These are phyloP conservation scores for Xylaria telfairii DNA, from an alignment of 495 filamentous ascomycete genomes.

Conservation along the genomic window DNA sequence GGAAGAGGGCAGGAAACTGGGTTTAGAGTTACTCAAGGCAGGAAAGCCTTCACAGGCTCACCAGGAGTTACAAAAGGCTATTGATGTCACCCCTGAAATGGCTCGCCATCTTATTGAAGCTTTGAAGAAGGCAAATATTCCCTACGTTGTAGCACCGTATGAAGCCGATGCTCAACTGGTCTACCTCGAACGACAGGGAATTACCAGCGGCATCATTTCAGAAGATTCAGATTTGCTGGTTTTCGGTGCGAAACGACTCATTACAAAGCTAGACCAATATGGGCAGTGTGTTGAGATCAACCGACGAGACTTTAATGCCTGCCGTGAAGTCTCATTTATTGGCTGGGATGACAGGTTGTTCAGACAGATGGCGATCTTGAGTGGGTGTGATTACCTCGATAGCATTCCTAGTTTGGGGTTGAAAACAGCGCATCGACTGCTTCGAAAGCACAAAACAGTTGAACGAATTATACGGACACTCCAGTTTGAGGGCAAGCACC, in stretches of 20 bases:
- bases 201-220: constrained; percentile 86
- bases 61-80: constrained; percentile 88
- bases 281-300: constrained; percentile 93
- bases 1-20: constrained; percentile 73
- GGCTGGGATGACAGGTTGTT: constrained; percentile 95
- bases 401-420: constrained; percentile 85
- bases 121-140: constrained; percentile 76
- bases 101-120: constrained; percentile 90
- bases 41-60: constrained; percentile 83
- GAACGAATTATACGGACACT: constrained; percentile 82
- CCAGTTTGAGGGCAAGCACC: constrained; percentile 84
- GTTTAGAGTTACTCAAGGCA: constrained; percentile 79
- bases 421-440: constrained; percentile 88
- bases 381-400: constrained; percentile 95
- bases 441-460: constrained; percentile 86
- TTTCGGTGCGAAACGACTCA: constrained; percentile 85
- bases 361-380: constrained; percentile 92
- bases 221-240: constrained; percentile 97
- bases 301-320: constrained; percentile 83
- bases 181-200: constrained; percentile 84
- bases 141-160: constrained; percentile 94
- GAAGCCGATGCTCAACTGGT: constrained; percentile 97
- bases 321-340: constrained; percentile 83
- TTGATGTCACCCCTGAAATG: constrained; percentile 97
- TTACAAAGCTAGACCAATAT: constrained; percentile 94